These are phyloP conservation scores for Phalaenopsis equestris DNA, from an alignment of 106 monocot species.

Conservation along the genomic window DNA sequence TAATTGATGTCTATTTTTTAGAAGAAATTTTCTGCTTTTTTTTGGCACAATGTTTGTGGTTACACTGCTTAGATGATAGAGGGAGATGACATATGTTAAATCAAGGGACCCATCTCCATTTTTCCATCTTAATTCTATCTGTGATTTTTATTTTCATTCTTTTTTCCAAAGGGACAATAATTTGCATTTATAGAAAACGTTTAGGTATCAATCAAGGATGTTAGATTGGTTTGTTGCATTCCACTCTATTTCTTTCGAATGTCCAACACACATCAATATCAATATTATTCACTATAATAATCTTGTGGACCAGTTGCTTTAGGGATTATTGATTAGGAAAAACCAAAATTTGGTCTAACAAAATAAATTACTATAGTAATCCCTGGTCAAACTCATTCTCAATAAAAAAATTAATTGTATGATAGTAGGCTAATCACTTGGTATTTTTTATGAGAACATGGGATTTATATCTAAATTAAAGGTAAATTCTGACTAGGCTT, in stretches of 20 bases:
- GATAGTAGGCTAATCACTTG: neutral
- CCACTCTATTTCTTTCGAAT: too few relatives aligned
- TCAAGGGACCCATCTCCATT: constrained; percentile 66
- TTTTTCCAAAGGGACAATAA: neutral
- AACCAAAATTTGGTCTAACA: neutral
- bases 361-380: too few relatives aligned
- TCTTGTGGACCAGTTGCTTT: too few relatives aligned
- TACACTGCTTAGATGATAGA: constrained; percentile 70
- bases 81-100: constrained; percentile 64
- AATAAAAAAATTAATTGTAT: neutral
- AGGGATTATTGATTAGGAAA: too few relatives aligned
- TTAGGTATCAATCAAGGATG: neutral
- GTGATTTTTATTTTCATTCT: neutral
- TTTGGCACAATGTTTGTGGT: neutral
- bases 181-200: neutral
- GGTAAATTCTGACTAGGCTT: too few relatives aligned
- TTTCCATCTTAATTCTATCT: constrained; percentile 85
- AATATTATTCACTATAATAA: too few relatives aligned
- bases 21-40: too few relatives aligned
- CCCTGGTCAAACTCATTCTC: neutral
- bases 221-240: too few relatives aligned
- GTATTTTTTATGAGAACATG: neutral
- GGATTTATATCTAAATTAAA: too few relatives aligned
- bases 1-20: too few relatives aligned
- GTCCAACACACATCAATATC: too few relatives aligned